Conservation (phyloP, 257 asterid species). For the Leptodermis oblonga region DNA sequence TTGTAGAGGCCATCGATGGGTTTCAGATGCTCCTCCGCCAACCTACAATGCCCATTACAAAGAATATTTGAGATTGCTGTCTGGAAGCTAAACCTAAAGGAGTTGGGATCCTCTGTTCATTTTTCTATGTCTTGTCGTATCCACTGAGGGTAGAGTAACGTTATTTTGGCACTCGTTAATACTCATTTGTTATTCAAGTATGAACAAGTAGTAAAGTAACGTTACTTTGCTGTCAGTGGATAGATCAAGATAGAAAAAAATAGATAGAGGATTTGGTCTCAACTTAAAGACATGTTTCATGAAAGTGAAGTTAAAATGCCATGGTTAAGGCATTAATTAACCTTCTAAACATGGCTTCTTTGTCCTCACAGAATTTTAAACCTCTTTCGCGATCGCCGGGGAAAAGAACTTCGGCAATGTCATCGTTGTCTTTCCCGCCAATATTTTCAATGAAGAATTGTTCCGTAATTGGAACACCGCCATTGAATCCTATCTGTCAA, state of each 20-base stretch:
- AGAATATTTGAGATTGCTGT: not conserved
- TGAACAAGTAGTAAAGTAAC: no score
- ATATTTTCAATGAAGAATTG: slow-evolving; percentile 54
- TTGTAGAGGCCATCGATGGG: slow-evolving; percentile 63
- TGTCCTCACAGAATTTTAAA: slow-evolving; percentile 63
- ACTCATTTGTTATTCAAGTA: no score
- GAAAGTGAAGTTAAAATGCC: not conserved
- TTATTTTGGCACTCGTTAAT: no score
- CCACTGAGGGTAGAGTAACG: slow-evolving; percentile 73
- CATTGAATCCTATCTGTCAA: slow-evolving; percentile 78
- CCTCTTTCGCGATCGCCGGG: slow-evolving; percentile 81
- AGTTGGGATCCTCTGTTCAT: slow-evolving; percentile 84
- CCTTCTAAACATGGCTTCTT: slow-evolving; percentile 91
- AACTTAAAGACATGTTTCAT: not conserved
- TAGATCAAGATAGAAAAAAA: no score
- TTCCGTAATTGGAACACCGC: slow-evolving; percentile 76
- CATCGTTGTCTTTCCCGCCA: slow-evolving; percentile 87
- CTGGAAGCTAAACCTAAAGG: slow-evolving; percentile 25
- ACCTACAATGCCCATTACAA: slow-evolving; percentile 37
- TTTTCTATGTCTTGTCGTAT: slow-evolving; percentile 47
- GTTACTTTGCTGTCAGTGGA: no score
- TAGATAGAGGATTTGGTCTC: no score
- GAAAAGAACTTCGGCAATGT: slow-evolving; percentile 64
- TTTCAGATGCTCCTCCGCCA: slow-evolving; percentile 66
- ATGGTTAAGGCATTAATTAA: slow-evolving; percentile 9